Conservation (phyloP, 805 yeast genomes). For the Saccharomycopsis microspora region DNA sequence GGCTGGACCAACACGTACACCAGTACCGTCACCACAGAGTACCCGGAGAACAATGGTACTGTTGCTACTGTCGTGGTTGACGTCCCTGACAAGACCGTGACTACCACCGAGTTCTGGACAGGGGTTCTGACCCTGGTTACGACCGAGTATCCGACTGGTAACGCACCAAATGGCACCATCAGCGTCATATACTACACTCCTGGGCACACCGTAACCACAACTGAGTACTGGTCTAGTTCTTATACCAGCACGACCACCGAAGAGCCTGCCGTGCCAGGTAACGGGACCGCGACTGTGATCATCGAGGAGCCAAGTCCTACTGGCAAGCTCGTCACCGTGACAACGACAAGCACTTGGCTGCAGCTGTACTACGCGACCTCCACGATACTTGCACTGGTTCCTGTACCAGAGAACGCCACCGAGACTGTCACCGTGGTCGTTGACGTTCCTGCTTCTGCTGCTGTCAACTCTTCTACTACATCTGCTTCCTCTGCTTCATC, state of each 20-base stretch:
- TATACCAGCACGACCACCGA: background rate
- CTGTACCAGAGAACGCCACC: background rate
- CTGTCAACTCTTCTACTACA: background rate
- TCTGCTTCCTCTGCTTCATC: constrained; percentile 2
- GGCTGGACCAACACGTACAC: constrained; percentile 4
- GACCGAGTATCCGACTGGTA: constrained; percentile 2
- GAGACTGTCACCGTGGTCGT: background rate
- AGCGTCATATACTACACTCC: background rate
- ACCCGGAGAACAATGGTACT: constrained; percentile 1
- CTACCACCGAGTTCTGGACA: constrained; percentile 1
- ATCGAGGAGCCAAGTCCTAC: constrained; percentile 1
- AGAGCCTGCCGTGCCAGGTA: background rate
- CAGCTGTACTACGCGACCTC: background rate
- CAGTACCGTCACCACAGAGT: constrained; percentile 1
- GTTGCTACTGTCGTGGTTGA: constrained; percentile 1
- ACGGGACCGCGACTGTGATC: background rate
- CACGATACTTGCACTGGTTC: background rate
- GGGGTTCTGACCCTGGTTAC: background rate
- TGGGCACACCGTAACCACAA: background rate
- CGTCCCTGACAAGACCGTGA: background rate
- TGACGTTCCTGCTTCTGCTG: background rate
- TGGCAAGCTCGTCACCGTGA: background rate
- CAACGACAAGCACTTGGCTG: background rate
- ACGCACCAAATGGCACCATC: background rate
- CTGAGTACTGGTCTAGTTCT: background rate